phyloP scores from a whole-genome alignment of 2,329 filamentous ascomycete genomes.

The Colletotrichum somersetense region DNA sequence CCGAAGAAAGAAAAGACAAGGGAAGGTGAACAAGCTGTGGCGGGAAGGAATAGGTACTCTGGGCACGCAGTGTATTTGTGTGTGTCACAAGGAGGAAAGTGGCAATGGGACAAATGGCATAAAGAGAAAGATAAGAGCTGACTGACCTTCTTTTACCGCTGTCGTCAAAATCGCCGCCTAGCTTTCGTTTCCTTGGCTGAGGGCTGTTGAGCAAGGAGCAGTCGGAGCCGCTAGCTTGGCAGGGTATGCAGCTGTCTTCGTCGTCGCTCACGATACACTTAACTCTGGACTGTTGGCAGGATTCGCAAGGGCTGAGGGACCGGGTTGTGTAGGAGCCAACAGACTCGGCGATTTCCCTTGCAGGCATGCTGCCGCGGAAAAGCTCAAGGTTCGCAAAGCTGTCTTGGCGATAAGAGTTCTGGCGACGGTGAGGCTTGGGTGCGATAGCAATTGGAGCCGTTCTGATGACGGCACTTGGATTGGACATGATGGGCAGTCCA shows the following conservation, averaged over 20 bases:
- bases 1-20: constrained; percentile 33
- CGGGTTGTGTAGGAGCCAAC: constrained; percentile 54
- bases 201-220: constrained; percentile 85
- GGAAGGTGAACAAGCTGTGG: constrained; percentile 1
- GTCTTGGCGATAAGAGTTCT: constrained; percentile 60
- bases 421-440: constrained; percentile 65
- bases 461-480: constrained; percentile 66
- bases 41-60: background rate
- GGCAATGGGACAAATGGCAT: background rate
- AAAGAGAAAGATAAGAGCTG: constrained; percentile 16
- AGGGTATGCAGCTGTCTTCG: constrained; percentile 78
- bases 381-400: constrained; percentile 62
- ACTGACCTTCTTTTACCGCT: constrained; percentile 79
- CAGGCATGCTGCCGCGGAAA: constrained; percentile 62
- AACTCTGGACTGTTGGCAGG: constrained; percentile 79
- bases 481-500: constrained; percentile 62
- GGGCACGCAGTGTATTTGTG: background rate
- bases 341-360: constrained; percentile 66
- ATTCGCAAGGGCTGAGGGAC: constrained; percentile 73
- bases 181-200: constrained; percentile 83
- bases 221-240: constrained; percentile 81
- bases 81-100: constrained; percentile 1
- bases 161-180: constrained; percentile 72
- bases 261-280: constrained; percentile 82
- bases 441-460: constrained; percentile 76